Evolutionary conservation across 164 flowering plant genomes (phyloP).

Genomic region (Warburgia ugandensis): DNA sequence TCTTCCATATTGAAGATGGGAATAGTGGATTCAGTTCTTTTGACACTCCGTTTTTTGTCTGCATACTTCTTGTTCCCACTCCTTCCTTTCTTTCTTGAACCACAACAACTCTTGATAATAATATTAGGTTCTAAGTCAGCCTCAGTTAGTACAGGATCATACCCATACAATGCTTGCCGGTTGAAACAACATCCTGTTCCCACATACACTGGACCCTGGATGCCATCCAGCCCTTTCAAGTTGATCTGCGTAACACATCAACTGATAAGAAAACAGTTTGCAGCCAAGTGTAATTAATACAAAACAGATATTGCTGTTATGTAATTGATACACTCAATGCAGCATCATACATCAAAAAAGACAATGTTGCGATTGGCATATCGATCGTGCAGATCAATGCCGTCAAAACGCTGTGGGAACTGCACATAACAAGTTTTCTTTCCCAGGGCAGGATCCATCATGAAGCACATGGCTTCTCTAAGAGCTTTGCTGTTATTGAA

Average conservation of each 20-base stretch:
- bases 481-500: conserved; percentile 97
- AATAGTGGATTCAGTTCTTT: conserved; percentile 72
- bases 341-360: conserved; percentile 74
- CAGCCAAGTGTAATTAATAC: background rate
- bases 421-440: conserved; percentile 95
- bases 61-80: conserved; percentile 54
- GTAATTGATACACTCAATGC: background rate
- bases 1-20: conserved; percentile 95
- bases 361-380: conserved; percentile 97
- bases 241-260: conserved; percentile 55
- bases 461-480: conserved; percentile 97
- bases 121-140: conserved; percentile 92
- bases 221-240: conserved; percentile 94
- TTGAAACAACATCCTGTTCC: conserved; percentile 99
- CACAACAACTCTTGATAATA: conserved; percentile 84
- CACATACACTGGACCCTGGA: conserved; percentile 98
- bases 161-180: conserved; percentile 95
- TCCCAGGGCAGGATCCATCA: conserved; percentile 91
- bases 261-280: background rate
- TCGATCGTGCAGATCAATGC: conserved; percentile 96
- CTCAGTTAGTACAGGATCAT: conserved; percentile 89
- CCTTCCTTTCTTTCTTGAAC: conserved; percentile 78
- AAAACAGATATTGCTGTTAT: too few species aligned
- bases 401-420: conserved; percentile 97
- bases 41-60: conserved; percentile 69